phyloP scores from a whole-genome alignment of 2,329 filamentous ascomycete species.

The Dryadomyces quercus-mongolicae region DNA sequence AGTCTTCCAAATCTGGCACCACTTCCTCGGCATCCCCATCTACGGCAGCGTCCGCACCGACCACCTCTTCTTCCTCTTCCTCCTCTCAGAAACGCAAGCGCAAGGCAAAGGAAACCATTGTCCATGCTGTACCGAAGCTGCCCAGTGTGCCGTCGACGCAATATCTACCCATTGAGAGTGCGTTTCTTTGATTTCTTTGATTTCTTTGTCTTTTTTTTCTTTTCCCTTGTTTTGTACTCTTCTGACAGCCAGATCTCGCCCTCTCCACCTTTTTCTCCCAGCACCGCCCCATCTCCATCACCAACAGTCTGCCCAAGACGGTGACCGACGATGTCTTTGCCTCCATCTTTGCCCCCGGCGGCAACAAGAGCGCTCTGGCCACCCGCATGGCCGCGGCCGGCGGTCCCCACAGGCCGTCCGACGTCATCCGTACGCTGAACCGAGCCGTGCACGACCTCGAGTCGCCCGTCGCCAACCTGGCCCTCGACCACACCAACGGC shows the following conservation, averaged over 20 bases:
- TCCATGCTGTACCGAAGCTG: conserved; percentile 35
- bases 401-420: conserved; percentile 37
- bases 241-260: conserved; percentile 54
- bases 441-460: conserved; percentile 48
- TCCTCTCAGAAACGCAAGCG: conserved; percentile 36
- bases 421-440: conserved; percentile 57
- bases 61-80: conserved; percentile 4
- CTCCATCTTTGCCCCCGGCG: conserved; percentile 60
- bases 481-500: conserved; percentile 26
- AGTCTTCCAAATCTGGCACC: neutral
- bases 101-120: conserved; percentile 38
- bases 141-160: conserved; percentile 66
- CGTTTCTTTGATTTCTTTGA: conserved; percentile 11
- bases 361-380: conserved; percentile 19
- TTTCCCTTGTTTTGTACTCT: too few relatives aligned
- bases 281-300: conserved; percentile 86
- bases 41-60: conserved; percentile 23
- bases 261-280: conserved; percentile 92
- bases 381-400: conserved; percentile 51
- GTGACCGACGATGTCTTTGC: conserved; percentile 68
- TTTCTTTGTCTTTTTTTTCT: neutral
- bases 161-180: conserved; percentile 57
- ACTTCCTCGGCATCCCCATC: conserved; percentile 23
- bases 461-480: conserved; percentile 41
- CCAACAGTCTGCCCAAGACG: conserved; percentile 62